phyloP scores from a whole-genome alignment of 805 yeast genomes.

The Schwanniomyces polymorphus region DNA sequence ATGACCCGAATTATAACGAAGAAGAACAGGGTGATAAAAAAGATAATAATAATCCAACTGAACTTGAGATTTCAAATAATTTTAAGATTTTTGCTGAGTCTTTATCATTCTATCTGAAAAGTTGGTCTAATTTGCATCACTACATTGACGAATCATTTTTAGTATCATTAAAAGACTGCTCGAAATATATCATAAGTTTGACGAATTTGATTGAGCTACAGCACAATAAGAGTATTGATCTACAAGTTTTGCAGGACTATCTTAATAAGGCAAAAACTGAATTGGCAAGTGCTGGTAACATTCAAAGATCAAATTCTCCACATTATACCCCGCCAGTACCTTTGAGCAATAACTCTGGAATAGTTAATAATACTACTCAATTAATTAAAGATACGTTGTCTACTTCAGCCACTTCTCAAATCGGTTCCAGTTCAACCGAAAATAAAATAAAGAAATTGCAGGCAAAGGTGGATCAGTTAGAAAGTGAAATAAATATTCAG shows the following conservation, averaged over 20 bases:
- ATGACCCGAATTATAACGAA: constrained; percentile 3
- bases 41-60: constrained; percentile 4
- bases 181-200: constrained; percentile 57
- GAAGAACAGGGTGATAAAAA: background rate
- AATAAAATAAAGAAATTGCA: constrained; percentile 44
- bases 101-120: constrained; percentile 35
- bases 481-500: constrained; percentile 44
- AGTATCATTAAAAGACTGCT: constrained; percentile 81
- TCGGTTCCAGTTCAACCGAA: constrained; percentile 43
- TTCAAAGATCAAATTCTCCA: constrained; percentile 6
- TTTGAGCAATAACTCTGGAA: constrained; percentile 27
- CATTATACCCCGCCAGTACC: constrained; percentile 33
- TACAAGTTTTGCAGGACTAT: constrained; percentile 82
- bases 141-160: constrained; percentile 77
- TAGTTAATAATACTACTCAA: constrained; percentile 43
- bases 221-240: constrained; percentile 89
- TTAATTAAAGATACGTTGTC: constrained; percentile 51
- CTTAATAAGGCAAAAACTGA: constrained; percentile 70
- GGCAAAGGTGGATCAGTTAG: constrained; percentile 41
- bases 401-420: constrained; percentile 43
- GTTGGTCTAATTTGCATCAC: constrained; percentile 42
- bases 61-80: constrained; percentile 19
- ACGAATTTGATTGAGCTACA: constrained; percentile 71
- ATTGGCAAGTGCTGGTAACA: constrained; percentile 34
- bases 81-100: constrained; percentile 39